A percentile compares a stretch with the other conserved stretches of the same genome.
Evolutionary conservation across 225 moss, liverwort and hornwort species (phyloP).

Genomic region (Pleurozium schreberi): DNA sequence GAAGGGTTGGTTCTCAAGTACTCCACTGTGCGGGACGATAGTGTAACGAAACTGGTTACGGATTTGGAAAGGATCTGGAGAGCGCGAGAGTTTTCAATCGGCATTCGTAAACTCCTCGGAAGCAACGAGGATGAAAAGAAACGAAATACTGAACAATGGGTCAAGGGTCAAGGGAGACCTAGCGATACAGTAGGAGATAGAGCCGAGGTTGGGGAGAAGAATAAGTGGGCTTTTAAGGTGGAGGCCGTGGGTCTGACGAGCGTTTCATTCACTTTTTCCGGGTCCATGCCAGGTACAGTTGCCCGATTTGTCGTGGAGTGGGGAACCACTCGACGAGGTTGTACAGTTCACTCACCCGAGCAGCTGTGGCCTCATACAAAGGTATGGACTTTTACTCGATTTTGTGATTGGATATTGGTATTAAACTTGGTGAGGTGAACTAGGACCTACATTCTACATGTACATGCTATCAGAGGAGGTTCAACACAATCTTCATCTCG

Average conservation of each 20-base stretch:
- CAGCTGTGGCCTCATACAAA: constrained; percentile 98
- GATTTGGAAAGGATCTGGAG: constrained; percentile 92
- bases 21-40: constrained; percentile 60
- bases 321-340: constrained; percentile 71
- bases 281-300: constrained; percentile 57
- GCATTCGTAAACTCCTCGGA: constrained; percentile 66
- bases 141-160: constrained; percentile 18
- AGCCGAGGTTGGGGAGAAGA: constrained; percentile 80
- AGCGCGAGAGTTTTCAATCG: constrained; percentile 73
- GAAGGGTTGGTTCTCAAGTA: constrained; percentile 79
- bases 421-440: constrained; percentile 15
- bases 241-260: constrained; percentile 83
- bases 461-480: constrained; percentile 25
- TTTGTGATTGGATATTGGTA: constrained; percentile 20
- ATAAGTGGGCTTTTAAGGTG: constrained; percentile 80
- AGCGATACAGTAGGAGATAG: constrained; percentile 35
- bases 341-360: constrained; percentile 89
- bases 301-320: constrained; percentile 95
- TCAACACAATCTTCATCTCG: constrained; percentile 19
- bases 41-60: constrained; percentile 67
- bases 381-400: constrained; percentile 31
- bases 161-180: constrained; percentile 25
- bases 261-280: constrained; percentile 70
- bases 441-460: constrained; percentile 9
- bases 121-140: constrained; percentile 43